Percentiles rank a stretch among this genome's conserved stretches.
phyloP scores from a whole-genome alignment of 371 early-diverging fungal genomes.

The Coemansia sp. region DNA sequence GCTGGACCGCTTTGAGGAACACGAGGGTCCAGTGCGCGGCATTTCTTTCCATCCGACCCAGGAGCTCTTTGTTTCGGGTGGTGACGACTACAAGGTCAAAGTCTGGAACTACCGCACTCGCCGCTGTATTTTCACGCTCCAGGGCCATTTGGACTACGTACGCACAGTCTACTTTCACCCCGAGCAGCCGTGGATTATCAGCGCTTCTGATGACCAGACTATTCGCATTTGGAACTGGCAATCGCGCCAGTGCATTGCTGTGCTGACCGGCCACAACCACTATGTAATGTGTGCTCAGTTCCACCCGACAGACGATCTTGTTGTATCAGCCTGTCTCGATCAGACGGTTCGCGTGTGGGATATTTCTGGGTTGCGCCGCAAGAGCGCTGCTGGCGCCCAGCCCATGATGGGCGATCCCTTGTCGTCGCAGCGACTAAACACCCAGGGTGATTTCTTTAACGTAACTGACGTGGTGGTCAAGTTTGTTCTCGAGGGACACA shows the following conservation, averaged over 20 bases:
- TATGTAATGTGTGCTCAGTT: conserved; percentile 99
- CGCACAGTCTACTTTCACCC: conserved; percentile 98
- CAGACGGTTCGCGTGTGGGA: conserved; percentile 99
- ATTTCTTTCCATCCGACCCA: conserved; percentile 97
- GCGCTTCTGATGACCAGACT: conserved; percentile 98
- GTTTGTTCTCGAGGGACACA: conserved; percentile 98
- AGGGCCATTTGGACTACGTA: conserved; percentile 98
- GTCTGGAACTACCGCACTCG: conserved; percentile 99
- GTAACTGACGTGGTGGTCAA: conserved; percentile 94
- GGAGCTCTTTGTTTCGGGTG: conserved; percentile 97
- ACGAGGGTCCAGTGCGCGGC: conserved; percentile 98
- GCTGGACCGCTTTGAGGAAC: conserved; percentile 95
- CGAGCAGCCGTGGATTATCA: conserved; percentile 97
- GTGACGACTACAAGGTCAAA: conserved; percentile 99
- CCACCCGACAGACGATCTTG: conserved; percentile 92
- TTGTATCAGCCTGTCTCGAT: conserved; percentile 97
- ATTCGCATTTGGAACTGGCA: conserved; percentile 99
- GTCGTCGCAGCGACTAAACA: conserved; percentile 41
- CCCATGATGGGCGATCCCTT: conserved; percentile 39
- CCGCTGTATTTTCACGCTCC: conserved; percentile 91
- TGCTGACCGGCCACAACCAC: conserved; percentile 98
- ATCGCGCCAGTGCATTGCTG: conserved; percentile 95
- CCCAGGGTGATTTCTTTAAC: conserved; percentile 81
- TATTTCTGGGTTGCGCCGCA: conserved; percentile 72
- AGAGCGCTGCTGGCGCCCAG: conserved; percentile 44